Percentiles rank a stretch among this genome's conserved stretches.
Evolutionary conservation across 495 filamentous ascomycete species (phyloP).

Genomic region (Talaromyces stipitatus): DNA sequence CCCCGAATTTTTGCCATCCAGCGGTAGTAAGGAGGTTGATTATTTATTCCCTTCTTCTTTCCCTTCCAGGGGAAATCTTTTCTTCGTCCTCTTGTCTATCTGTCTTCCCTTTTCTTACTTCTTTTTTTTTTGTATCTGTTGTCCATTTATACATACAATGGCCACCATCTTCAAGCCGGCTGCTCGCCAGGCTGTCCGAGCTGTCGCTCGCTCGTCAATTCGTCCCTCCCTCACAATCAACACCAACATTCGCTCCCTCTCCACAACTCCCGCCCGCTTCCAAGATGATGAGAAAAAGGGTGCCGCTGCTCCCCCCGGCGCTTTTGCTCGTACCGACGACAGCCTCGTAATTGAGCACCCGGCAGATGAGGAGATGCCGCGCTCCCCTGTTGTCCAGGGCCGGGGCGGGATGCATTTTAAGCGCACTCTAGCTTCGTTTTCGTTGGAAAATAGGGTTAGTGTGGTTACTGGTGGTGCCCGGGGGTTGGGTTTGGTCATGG

Average conservation of each 20-base stretch:
- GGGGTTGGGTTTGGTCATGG: conserved; percentile 86
- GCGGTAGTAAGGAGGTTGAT: neutral
- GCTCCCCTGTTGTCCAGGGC: conserved; percentile 58
- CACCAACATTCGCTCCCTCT: conserved; percentile 18
- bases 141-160: neutral
- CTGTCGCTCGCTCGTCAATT: conserved; percentile 18
- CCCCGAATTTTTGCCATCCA: conserved; percentile 6
- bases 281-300: conserved; percentile 25
- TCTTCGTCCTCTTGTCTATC: neutral
- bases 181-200: conserved; percentile 22
- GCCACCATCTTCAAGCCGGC: conserved; percentile 27
- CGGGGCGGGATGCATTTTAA: conserved; percentile 64
- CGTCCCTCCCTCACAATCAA: conserved; percentile 6
- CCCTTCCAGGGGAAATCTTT: neutral
- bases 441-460: conserved; percentile 67
- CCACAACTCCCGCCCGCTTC: conserved; percentile 20
- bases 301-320: conserved; percentile 24
- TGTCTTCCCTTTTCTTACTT: too few species aligned
- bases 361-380: conserved; percentile 57
- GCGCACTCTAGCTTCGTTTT: conserved; percentile 67
- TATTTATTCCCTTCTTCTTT: conserved; percentile 1
- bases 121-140: neutral
- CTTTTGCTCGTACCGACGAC: conserved; percentile 71
- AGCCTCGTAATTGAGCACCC: conserved; percentile 70
- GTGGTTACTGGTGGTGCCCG: conserved; percentile 83